Evolutionary conservation across 108 stramenopile genomes (phyloP), one percentile per base, ranked within the genome.

Genomic region (Craspedostauros australis): DNA sequence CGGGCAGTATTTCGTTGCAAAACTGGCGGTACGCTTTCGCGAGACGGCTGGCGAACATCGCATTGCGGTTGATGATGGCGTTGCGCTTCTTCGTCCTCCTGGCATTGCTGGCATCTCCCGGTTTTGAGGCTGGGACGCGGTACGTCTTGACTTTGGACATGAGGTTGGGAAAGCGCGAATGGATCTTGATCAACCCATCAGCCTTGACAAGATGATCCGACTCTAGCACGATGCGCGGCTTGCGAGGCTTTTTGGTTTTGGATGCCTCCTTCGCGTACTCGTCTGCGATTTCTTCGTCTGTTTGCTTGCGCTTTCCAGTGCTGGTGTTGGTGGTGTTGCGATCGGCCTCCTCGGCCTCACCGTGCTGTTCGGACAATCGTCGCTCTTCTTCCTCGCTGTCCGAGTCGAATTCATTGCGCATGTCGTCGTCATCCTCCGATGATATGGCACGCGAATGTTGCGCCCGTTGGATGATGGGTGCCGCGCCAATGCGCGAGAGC

Each of bases 361-460:
- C 79, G 56, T 83, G 43, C 43, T 55, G 57, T 24, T 56, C 57
- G 18, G 77, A 82, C 48, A 80, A 60, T 3, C 50, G 57, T 12
- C 67, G 77, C 53, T 88, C 82, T 57, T 79, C 74, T 51, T 82
- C 79, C 37, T 82, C 84, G 44, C 80, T 79, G 30, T n/a, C n/a
- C n/a, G n/a, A n/a, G n/a, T n/a, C n/a, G n/a, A n/a, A n/a, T n/a
- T n/a, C n/a, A n/a, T n/a, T n/a, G n/a, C n/a, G n/a, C n/a, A n/a
- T n/a, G n/a, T n/a, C n/a, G n/a, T n/a, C n/a, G n/a, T n/a, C n/a
- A n/a, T n/a, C n/a, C n/a, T n/a, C n/a, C n/a, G n/a, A n/a, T n/a
- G n/a, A n/a, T n/a, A n/a, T n/a, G n/a, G n/a, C n/a, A n/a, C n/a
- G n/a, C n/a, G n/a, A n/a, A n/a, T n/a, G n/a, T n/a, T n/a, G n/a